These are phyloP conservation scores for Globisporangium ultimum DNA, from an alignment of 352 stramenopile species.

Conservation along the genomic window DNA sequence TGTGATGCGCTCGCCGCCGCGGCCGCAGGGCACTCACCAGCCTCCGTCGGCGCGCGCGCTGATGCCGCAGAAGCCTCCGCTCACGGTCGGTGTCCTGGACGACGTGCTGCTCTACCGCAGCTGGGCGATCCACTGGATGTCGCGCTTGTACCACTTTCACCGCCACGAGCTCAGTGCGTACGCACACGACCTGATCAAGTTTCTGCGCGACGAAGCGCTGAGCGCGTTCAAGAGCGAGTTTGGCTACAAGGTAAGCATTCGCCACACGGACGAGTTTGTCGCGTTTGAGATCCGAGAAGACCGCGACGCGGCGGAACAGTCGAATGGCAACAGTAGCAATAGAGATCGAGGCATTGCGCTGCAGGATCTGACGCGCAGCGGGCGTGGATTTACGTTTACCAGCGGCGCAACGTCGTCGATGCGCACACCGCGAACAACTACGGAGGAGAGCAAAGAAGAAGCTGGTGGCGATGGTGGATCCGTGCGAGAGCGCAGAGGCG, in stretches of 20 bases:
- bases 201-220: conserved; percentile 45
- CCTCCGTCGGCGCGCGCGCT: not conserved
- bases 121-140: conserved; percentile 67
- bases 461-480: not conserved
- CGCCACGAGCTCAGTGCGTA: conserved; percentile 43
- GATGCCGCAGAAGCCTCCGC: too few relatives aligned
- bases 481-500: conserved; percentile 10
- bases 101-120: conserved; percentile 46
- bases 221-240: conserved; percentile 44
- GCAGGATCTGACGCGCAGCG: not conserved
- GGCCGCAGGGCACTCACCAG: not conserved
- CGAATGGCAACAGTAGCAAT: not conserved
- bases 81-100: conserved; percentile 16
- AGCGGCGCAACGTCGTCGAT: too few relatives aligned
- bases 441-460: conserved; percentile 1
- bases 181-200: conserved; percentile 64
- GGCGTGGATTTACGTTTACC: conserved; percentile 2
- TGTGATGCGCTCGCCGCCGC: not conserved
- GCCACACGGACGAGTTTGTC: conserved; percentile 41
- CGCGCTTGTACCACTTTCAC: conserved; percentile 58
- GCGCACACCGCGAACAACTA: not conserved
- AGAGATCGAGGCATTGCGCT: not conserved
- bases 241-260: conserved; percentile 65
- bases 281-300: conserved; percentile 61
- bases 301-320: conserved; percentile 18